A percentile compares a stretch with the other conserved stretches of the same genome.
Evolutionary conservation across 2,329 filamentous ascomycete genomes (phyloP).

Genomic region (Fusarium virguliforme): DNA sequence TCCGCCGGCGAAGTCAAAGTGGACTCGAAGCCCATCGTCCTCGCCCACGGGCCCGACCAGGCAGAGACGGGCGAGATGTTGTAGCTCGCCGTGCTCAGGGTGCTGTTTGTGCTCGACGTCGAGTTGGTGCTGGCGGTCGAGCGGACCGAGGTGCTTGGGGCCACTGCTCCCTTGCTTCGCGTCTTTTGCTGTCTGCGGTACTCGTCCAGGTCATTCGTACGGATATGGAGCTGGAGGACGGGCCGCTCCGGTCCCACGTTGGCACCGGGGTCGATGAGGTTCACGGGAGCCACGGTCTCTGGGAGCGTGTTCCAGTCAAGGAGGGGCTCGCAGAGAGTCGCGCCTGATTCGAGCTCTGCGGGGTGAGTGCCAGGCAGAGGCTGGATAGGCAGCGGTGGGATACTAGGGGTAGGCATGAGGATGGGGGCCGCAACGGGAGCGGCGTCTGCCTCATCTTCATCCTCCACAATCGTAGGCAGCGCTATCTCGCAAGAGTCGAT

Average conservation of each 20-base stretch:
- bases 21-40: slow-evolving; percentile 60
- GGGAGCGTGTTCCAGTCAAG: slow-evolving; percentile 51
- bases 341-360: slow-evolving; percentile 49
- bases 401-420: slow-evolving; percentile 31
- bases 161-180: slow-evolving; percentile 61
- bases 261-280: slow-evolving; percentile 43
- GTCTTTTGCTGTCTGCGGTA: slow-evolving; percentile 51
- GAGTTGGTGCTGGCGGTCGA: slow-evolving; percentile 61
- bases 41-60: slow-evolving; percentile 60
- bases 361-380: slow-evolving; percentile 45
- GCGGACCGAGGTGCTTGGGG: slow-evolving; percentile 65
- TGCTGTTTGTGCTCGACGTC: slow-evolving; percentile 58
- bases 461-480: slow-evolving; percentile 52
- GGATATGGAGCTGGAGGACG: slow-evolving; percentile 60
- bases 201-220: slow-evolving; percentile 57
- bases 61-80: slow-evolving; percentile 66
- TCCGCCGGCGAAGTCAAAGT: slow-evolving; percentile 65
- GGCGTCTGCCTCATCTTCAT: slow-evolving; percentile 45
- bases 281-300: slow-evolving; percentile 48
- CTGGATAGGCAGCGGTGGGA: slow-evolving; percentile 44
- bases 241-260: slow-evolving; percentile 52
- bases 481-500: slow-evolving; percentile 66
- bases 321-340: slow-evolving; percentile 42
- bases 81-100: slow-evolving; percentile 58
- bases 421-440: slow-evolving; percentile 35